Base-by-base conservation (phyloP, 768 basidiomycete genomes). In the Calocybe gangraenosa region DNA sequence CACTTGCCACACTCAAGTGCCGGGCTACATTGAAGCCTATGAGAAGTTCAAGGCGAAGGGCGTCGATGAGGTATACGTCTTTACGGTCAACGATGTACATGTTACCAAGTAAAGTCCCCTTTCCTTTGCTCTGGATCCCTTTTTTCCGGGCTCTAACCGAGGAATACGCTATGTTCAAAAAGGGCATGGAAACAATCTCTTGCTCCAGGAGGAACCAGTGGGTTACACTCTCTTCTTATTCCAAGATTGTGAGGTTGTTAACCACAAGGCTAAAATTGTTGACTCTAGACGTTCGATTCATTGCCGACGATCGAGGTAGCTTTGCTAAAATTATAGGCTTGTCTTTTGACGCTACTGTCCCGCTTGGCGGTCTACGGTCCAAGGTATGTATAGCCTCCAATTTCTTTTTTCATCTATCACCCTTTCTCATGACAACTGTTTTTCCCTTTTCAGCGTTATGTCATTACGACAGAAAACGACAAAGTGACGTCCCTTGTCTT, bases 61-160 rank as follows among this genome's bases (percentile, higher is more conserved):
- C 10, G 67, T 91, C 56, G 74, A 79, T 47, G 71, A 78, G 40
- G 76, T 90, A 49, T 84, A 81, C 50, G 75, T 92, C 44, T 65
- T 93, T 44, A 69, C 81, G 19, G 82, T 88, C 46, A 93, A 93
- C 61, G 91, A 94, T 59, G 73, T 75, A 6, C 92, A 85, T 56
- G 84, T 87, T 36, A 78, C 73, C 47, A 76, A 81, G 73, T 76
- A 28, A 28, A 28, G 25, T 28, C 25, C 6, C 25, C n/a, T n/a
- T n/a, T 28, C 25, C 11, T 6, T 28, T 28, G 11, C 11, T 28
- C 25, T 28, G 11, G n/a, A n/a, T n/a, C 7, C 10, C 13, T 0
- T 21, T 30, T 22, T 13, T 11, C 17, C 42, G 1, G 20, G 25
- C 15, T 47, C 14, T 14, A 22, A n/a, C 30, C 8, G n/a, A 9